These are phyloP conservation scores for Calonectria henricotiae DNA, from an alignment of 2,329 filamentous ascomycete genomes.

Conservation along the genomic window DNA sequence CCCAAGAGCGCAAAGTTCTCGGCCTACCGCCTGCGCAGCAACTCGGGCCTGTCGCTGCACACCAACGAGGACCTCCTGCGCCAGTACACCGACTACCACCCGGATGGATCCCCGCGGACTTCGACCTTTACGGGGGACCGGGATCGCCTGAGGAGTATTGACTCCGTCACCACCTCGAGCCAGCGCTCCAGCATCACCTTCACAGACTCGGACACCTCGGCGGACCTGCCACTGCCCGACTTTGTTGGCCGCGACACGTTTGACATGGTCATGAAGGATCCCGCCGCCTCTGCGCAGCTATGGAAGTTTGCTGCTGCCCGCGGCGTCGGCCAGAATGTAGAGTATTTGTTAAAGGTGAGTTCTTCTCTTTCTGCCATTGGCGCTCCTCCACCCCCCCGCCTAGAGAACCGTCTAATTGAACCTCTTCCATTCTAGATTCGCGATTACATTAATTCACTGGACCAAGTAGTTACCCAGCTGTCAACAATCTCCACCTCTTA, in stretches of 20 bases:
- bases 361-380: not conserved
- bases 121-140: constrained; percentile 44
- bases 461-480: constrained; percentile 62
- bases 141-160: constrained; percentile 51
- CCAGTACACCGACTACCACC: constrained; percentile 66
- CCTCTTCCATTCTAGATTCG: constrained; percentile 56
- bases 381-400: not conserved
- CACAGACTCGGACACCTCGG: constrained; percentile 50
- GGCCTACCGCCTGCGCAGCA: constrained; percentile 60
- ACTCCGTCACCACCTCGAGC: constrained; percentile 51
- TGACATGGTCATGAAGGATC: constrained; percentile 67
- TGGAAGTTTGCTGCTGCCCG: constrained; percentile 66
- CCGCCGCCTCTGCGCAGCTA: constrained; percentile 64
- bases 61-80: constrained; percentile 63
- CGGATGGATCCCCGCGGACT: constrained; percentile 58
- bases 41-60: constrained; percentile 65
- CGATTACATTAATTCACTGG: constrained; percentile 63
- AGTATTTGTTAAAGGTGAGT: constrained; percentile 67
- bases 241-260: constrained; percentile 69
- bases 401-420: constrained; percentile 17
- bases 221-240: constrained; percentile 59
- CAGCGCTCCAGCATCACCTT: constrained; percentile 51
- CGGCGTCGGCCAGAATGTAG: constrained; percentile 67
- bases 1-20: constrained; percentile 54
- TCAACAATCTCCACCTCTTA: constrained; percentile 63